Evolutionary conservation across 805 yeast species (phyloP), one percentile per base, ranked within the genome.

Genomic region (Sungouiozyma ichnusensis): DNA sequence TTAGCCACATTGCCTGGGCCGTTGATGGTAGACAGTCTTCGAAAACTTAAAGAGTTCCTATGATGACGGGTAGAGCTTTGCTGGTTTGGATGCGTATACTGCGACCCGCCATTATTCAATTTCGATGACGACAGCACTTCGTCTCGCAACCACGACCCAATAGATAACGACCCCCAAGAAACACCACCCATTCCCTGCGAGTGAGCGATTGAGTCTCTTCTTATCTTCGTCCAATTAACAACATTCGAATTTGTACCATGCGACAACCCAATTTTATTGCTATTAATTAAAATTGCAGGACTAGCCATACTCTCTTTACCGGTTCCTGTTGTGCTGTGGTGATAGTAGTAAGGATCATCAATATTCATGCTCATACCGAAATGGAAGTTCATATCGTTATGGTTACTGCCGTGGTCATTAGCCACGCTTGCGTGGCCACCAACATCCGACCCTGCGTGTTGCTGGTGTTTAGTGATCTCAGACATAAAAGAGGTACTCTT

Each of bases 101-200:
- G 15, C 16, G n/a, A 13, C 14, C 15, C 15, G 24, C 16, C 20
- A 27, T 34, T 40, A 35, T 20, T 40, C 14, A 33, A 24, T 16
- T 35, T 41, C 16, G 20, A 33, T 4, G 57, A 53, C 2, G 58
- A 73, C 77, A 83, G 72, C 16, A 83, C 90, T 57, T 90, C 98
- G 61, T 90, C 97, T 57, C 87, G 83, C 18, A 90, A 69, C 98
- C 98, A 90, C 14, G 92, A 80, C 13, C 97, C 97, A 24, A 90
- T 87, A 20, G 94, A 82, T 44, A 88, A 77, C 2, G 95, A 87
- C 17, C 97, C 97, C 96, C 97, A 90, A 7, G 94, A 81, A 29
- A 90, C 84, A 37, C 97, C 98, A 36, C 97, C 97, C 81, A 92
- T 85, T 9, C 97, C 97, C 60, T 86, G 95, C 2, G 95, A 82